These are phyloP conservation scores for Xylariaceae sp. DNA, from an alignment of 2,329 filamentous ascomycete genomes.

Conservation along the genomic window DNA sequence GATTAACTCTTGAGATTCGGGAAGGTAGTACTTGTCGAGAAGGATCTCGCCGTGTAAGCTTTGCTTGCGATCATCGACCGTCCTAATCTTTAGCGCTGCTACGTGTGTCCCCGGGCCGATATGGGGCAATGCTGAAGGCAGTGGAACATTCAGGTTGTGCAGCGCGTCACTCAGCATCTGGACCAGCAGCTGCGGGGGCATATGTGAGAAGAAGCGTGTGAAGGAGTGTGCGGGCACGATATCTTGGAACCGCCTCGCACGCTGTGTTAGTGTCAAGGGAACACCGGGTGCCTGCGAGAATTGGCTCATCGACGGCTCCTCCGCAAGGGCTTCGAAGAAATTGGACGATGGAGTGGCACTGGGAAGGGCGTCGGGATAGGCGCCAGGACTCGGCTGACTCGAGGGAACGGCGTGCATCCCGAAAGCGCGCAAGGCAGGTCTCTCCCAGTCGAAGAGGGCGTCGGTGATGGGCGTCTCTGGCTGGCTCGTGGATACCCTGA, in stretches of 20 bases:
- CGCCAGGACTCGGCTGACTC: constrained; percentile 42
- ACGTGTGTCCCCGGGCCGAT: constrained; percentile 48
- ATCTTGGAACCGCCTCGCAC: constrained; percentile 80
- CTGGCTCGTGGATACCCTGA: constrained; percentile 70
- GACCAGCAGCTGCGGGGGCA: constrained; percentile 68
- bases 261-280: constrained; percentile 80
- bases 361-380: constrained; percentile 34
- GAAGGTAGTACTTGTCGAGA: constrained; percentile 59
- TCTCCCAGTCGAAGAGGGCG: constrained; percentile 81
- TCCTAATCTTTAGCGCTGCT: constrained; percentile 66
- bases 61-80: constrained; percentile 67
- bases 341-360: constrained; percentile 30
- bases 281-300: constrained; percentile 76
- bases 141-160: constrained; percentile 77
- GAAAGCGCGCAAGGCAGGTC: constrained; percentile 55
- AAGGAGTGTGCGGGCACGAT: constrained; percentile 84
- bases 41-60: constrained; percentile 69
- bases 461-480: constrained; percentile 74
- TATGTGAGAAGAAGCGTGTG: constrained; percentile 85
- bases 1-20: constrained; percentile 55
- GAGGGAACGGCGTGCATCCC: constrained; percentile 40
- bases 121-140: constrained; percentile 45
- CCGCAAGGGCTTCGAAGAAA: constrained; percentile 61
- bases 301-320: constrained; percentile 82
- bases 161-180: constrained; percentile 76